Conservation (phyloP, 768 basidiomycete genomes). For the Phanerochaete sordida region DNA sequence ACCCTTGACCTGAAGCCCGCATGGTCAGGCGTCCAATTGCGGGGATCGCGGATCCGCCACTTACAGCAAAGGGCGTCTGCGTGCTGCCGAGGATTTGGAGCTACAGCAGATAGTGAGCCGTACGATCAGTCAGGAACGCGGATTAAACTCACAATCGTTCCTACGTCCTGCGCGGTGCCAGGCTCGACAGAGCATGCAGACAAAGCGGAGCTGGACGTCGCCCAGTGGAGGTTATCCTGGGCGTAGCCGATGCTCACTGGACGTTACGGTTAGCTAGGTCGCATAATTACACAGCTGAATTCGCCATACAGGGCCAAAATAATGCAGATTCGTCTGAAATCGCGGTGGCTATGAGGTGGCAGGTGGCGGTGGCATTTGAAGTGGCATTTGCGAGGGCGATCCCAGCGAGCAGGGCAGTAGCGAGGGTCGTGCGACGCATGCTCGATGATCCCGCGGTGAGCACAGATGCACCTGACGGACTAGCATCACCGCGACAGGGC, state of each 20-base stretch:
- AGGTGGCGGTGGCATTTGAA: not conserved
- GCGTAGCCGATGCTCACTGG: constrained; percentile 27
- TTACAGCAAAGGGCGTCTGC: constrained; percentile 51
- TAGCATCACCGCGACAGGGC: not conserved
- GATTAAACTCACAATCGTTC: constrained; percentile 38
- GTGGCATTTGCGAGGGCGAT: not conserved
- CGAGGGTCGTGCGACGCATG: not conserved
- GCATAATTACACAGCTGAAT: constrained; percentile 17
- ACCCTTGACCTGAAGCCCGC: constrained; percentile 28
- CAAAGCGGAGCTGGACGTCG: constrained; percentile 41
- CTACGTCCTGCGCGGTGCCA: constrained; percentile 48
- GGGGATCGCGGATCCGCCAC: constrained; percentile 7
- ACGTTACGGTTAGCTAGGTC: not conserved
- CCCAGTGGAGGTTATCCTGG: constrained; percentile 48
- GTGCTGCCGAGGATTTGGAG: constrained; percentile 43
- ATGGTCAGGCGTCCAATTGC: not conserved
- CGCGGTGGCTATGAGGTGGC: constrained; percentile 1
- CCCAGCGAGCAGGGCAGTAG: not conserved
- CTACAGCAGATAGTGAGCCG: constrained; percentile 26
- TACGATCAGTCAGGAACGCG: not conserved
- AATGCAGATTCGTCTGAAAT: constrained; percentile 45
- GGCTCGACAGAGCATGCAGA: constrained; percentile 58
- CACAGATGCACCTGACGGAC: not conserved
- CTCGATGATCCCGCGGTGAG: not conserved
- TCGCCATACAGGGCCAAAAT: constrained; percentile 35